phyloP scores from a whole-genome alignment of 495 filamentous ascomycete genomes.

The Usnea hakonensis region DNA sequence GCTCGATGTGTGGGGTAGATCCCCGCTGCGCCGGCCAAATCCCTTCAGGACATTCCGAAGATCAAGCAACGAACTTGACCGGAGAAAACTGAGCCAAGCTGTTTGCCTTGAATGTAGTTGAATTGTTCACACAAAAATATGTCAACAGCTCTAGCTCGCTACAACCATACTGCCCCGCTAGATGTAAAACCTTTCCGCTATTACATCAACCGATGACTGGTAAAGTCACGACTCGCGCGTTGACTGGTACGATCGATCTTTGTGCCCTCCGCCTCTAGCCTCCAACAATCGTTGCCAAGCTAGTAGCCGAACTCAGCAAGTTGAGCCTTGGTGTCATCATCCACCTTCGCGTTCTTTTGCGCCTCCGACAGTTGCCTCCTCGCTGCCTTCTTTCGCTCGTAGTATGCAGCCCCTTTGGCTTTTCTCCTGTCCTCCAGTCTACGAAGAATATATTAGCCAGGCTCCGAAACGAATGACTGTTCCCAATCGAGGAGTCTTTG shows the following conservation, averaged over 20 bases:
- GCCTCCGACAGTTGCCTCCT: constrained; percentile 83
- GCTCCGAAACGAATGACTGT: constrained; percentile 1
- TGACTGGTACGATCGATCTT: background rate
- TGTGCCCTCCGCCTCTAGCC: background rate
- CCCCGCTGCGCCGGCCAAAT: constrained; percentile 2
- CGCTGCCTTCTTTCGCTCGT: constrained; percentile 96
- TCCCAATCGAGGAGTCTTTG: background rate
- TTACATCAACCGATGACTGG: constrained; percentile 6
- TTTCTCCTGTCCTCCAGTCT: constrained; percentile 99
- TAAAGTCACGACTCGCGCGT: constrained; percentile 1
- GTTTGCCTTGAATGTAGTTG: background rate
- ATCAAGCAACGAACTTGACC: background rate
- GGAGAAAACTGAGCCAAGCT: background rate
- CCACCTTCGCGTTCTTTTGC: constrained; percentile 82
- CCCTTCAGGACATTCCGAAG: background rate
- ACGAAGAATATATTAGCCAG: constrained; percentile 18
- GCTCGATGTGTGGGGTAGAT: constrained; percentile 7
- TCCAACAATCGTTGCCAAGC: constrained; percentile 16
- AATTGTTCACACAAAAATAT: constrained; percentile 3
- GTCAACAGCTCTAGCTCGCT: constrained; percentile 3
- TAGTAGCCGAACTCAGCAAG: constrained; percentile 68
- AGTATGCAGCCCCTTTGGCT: constrained; percentile 97
- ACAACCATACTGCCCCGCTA: background rate
- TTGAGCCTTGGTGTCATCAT: constrained; percentile 63
- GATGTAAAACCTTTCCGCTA: background rate